These are phyloP conservation scores for Clarkia xantiana DNA, from an alignment of 345 rosid species.

Conservation along the genomic window DNA sequence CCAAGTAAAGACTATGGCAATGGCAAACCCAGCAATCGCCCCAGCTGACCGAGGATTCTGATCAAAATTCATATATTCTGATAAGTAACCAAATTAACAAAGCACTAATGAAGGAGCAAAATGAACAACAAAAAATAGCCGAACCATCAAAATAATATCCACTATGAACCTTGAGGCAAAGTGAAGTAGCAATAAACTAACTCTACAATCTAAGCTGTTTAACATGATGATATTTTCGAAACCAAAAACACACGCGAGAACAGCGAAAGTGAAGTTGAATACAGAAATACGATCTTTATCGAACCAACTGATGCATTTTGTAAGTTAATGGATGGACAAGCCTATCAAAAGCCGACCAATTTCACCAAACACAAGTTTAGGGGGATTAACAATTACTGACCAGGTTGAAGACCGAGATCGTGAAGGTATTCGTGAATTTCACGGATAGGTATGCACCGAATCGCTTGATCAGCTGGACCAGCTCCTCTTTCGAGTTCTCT, in stretches of 20 bases:
- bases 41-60: constrained; percentile 88
- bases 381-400: constrained; percentile 19
- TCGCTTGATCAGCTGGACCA: constrained; percentile 75
- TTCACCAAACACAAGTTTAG: too few relatives aligned
- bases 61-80: neutral
- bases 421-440: constrained; percentile 53
- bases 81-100: neutral
- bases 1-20: constrained; percentile 78
- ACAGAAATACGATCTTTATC: too few relatives aligned
- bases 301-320: too few relatives aligned
- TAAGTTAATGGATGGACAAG: too few relatives aligned
- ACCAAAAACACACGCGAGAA: too few relatives aligned
- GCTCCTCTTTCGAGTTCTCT: constrained; percentile 48
- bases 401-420: constrained; percentile 52
- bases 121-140: neutral
- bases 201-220: too few relatives aligned
- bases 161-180: too few relatives aligned
- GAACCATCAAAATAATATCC: too few relatives aligned
- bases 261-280: too few relatives aligned
- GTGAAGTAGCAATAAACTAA: too few relatives aligned
- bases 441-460: constrained; percentile 67
- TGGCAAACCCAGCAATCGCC: constrained; percentile 89
- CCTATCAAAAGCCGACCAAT: too few relatives aligned
- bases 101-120: neutral
- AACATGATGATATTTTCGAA: too few relatives aligned